A percentile compares a stretch with the other conserved stretches of the same genome.
Conservation (phyloP, 257 asterid genomes). For the Capsicum pubescens region DNA sequence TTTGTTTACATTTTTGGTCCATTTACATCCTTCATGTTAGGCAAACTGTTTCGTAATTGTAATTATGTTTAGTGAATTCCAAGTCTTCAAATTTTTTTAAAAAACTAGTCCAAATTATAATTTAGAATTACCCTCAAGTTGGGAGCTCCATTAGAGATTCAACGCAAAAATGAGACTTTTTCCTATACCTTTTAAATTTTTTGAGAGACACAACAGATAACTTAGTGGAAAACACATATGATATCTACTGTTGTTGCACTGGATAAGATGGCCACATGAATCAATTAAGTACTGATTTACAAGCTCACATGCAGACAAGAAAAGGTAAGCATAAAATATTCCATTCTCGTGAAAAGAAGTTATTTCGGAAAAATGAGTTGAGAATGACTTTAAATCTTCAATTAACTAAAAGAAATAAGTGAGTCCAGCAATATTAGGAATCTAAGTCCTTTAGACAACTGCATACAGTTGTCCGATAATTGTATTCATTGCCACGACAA, state of each 20-base stretch:
- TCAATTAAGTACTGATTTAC: not conserved
- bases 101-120: not conserved
- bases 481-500: no score
- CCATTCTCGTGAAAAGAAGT: not conserved
- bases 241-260: not conserved
- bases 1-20: no score
- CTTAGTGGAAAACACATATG: not conserved
- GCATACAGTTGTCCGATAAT: no score
- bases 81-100: not conserved
- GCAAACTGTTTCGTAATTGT: no score
- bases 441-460: no score
- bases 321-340: not conserved
- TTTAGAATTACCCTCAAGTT: not conserved
- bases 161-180: no score
- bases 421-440: no score
- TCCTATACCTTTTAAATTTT: not conserved
- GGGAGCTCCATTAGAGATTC: not conserved
- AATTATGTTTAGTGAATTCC: not conserved
- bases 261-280: not conserved
- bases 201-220: not conserved
- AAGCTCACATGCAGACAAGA: not conserved
- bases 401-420: no score
- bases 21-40: no score
- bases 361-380: no score
- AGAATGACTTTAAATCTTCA: no score